Evolutionary conservation across 495 filamentous ascomycete species (phyloP).

Genomic region (Lasiosphaeris hirsuta): DNA sequence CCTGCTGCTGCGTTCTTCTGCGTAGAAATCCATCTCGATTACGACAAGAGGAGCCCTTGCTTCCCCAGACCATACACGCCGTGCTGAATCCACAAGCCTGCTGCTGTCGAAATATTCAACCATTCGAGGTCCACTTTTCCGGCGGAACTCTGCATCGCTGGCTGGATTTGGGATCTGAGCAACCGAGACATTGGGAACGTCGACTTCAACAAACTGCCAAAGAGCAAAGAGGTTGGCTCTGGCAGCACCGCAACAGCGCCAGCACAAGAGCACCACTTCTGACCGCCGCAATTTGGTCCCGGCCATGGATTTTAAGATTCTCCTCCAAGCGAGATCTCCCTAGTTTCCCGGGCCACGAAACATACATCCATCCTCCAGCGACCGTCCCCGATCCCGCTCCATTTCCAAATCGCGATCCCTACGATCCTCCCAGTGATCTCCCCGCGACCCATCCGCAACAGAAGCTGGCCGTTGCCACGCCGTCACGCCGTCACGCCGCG

Average conservation of each 20-base stretch:
- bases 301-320: constrained; percentile 12
- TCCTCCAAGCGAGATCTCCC: not conserved
- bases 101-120: no score
- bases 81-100: not conserved
- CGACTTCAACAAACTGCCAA: not conserved
- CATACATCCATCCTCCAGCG: not conserved
- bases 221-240: not conserved
- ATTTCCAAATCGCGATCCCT: not conserved
- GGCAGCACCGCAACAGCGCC: not conserved
- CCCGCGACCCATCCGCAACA: not conserved
- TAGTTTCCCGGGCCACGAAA: constrained; percentile 3
- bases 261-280: not conserved
- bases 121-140: constrained; percentile 7
- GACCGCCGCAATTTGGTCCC: not conserved
- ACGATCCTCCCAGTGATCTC: not conserved
- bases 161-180: not conserved
- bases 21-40: no score
- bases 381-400: not conserved
- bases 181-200: constrained; percentile 3
- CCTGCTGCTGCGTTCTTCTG: not conserved
- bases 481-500: not conserved
- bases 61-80: not conserved
- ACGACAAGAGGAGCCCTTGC: not conserved
- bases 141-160: constrained; percentile 1
- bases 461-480: not conserved